Conservation (phyloP, 2,329 filamentous ascomycete genomes). For the Sodiomyces alkalinus region DNA sequence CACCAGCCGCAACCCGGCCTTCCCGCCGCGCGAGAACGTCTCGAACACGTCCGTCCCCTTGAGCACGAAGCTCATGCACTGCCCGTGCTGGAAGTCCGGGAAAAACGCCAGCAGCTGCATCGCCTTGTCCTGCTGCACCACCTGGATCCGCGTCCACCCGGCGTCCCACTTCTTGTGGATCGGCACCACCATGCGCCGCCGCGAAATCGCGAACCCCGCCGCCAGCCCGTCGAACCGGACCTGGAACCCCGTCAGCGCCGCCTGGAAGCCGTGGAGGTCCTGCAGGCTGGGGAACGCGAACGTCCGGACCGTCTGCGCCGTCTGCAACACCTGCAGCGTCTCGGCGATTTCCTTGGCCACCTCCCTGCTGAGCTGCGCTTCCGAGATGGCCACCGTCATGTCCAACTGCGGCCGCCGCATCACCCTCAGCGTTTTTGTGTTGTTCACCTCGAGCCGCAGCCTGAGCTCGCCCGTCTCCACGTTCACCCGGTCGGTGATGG, state of each 20-base stretch:
- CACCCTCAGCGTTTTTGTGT: slow-evolving; percentile 47
- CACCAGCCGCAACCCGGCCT: slow-evolving; percentile 61
- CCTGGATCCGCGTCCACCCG: slow-evolving; percentile 61
- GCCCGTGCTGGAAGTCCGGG: slow-evolving; percentile 71
- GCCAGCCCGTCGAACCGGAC: slow-evolving; percentile 64
- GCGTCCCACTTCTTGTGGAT: slow-evolving; percentile 94
- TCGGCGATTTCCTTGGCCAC: slow-evolving; percentile 46
- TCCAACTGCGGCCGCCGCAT: slow-evolving; percentile 63
- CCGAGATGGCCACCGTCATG: slow-evolving; percentile 59
- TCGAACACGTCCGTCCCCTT: slow-evolving; percentile 78
- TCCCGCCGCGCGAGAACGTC: slow-evolving; percentile 45
- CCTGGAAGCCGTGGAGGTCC: slow-evolving; percentile 67
- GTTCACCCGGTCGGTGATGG: slow-evolving; percentile 72
- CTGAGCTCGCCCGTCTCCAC: slow-evolving; percentile 61
- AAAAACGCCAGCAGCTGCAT: slow-evolving; percentile 76
- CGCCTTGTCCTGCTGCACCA: slow-evolving; percentile 61
- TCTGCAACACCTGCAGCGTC: slow-evolving; percentile 43
- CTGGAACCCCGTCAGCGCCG: slow-evolving; percentile 62
- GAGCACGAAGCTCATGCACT: slow-evolving; percentile 78
- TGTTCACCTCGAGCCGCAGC: slow-evolving; percentile 47
- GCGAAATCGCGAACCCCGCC: slow-evolving; percentile 62
- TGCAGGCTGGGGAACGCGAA: slow-evolving; percentile 50
- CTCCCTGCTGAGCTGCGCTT: slow-evolving; percentile 47
- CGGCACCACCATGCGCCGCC: slow-evolving; percentile 75
- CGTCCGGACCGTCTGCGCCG: slow-evolving; percentile 51